Evolutionary conservation across 2,329 filamentous ascomycete species (phyloP), one percentile per base, ranked within the genome.

Genomic region (Aspergillus caelatus): DNA sequence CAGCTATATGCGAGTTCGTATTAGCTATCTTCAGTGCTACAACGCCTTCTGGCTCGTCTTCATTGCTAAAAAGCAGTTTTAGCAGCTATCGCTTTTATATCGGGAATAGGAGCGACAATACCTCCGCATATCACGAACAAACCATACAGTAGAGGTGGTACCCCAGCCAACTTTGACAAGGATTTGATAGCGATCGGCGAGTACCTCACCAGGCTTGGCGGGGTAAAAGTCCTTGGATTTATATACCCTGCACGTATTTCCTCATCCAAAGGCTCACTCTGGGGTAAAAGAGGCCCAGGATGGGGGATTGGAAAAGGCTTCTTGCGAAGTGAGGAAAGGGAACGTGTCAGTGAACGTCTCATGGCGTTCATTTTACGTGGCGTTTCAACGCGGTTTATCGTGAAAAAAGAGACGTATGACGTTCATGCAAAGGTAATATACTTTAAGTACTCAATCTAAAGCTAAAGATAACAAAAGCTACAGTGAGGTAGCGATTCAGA

Each of bases 301-400:
- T 70, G 63, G 67, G 73, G 66, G 12, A 70, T 66, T 21, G 67
- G 36, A 62, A 74, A 69, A 2, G 67, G 69, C 66, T 70, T 72
- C 63, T 68, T 73, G 66, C 72, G 66, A 68, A 74, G 57, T 10
- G 68, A 62, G 23, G 78, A 79, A 16, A 83, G 72, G 79, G 39
- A 43, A 43, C 39, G 39, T 16, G 16, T 43, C 39, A 43, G 16
- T 43, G 16, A 19, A 12, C 39, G 39, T 43, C 39, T 43, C 6
- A n/a, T 3, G n/a, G n/a, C 2, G n/a, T 43, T n/a, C 39, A 43
- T 43, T 43, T 43, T 21, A 19, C 16, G 39, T 43, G 1, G 19
- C 39, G 19, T n/a, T 43, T 43, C 19, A 8, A 43, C 34, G 39
- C 19, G 19, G 9, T n/a, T n/a, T 9, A 10, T 43, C 39, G n/a